Evolutionary conservation across 129 eudicot genomes (phyloP).

Genomic region (Arctium minus): DNA sequence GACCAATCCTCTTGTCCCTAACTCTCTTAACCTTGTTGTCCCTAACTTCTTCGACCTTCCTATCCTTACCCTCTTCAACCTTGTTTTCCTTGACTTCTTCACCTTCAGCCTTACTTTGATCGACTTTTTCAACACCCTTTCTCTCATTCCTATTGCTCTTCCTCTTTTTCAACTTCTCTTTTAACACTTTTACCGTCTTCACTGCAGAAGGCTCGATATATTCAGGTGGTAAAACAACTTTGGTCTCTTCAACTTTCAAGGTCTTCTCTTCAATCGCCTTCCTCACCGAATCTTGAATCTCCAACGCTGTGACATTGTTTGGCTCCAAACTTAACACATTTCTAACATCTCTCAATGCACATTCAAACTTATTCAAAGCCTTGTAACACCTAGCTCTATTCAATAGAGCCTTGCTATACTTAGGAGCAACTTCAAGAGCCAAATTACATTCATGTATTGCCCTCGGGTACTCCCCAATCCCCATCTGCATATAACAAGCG

Average conservation of each 20-base stretch:
- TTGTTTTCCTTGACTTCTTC: slow-evolving; percentile 34
- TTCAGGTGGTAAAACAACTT: slow-evolving; percentile 40
- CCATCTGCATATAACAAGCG: slow-evolving; percentile 91
- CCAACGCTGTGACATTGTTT: slow-evolving; percentile 64
- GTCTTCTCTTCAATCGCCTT: slow-evolving; percentile 55
- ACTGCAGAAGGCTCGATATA: slow-evolving; percentile 32
- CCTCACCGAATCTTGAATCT: slow-evolving; percentile 54
- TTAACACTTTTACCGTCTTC: slow-evolving; percentile 26
- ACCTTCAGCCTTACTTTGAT: slow-evolving; percentile 7
- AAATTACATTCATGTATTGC: slow-evolving; percentile 86
- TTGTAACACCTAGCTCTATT: slow-evolving; percentile 90
- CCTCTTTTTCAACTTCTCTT: slow-evolving; percentile 52
- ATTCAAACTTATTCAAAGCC: slow-evolving; percentile 62
- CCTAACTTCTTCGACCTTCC: slow-evolving; percentile 16
- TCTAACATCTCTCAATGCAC: slow-evolving; percentile 77
- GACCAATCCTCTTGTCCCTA: slow-evolving; percentile 34
- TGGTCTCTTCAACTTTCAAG: slow-evolving; percentile 47
- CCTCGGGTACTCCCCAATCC: slow-evolving; percentile 82
- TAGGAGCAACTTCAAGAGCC: slow-evolving; percentile 90
- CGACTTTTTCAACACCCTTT: slow-evolving; percentile 24
- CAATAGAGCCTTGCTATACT: slow-evolving; percentile 81
- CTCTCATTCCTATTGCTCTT: slow-evolving; percentile 39
- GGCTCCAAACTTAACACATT: slow-evolving; percentile 87
- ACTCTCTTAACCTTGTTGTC: background rate
- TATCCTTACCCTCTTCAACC: slow-evolving; percentile 34